phyloP scores from a whole-genome alignment of 108 stramenopile genomes.

The Nannochloropsis oceanica region DNA sequence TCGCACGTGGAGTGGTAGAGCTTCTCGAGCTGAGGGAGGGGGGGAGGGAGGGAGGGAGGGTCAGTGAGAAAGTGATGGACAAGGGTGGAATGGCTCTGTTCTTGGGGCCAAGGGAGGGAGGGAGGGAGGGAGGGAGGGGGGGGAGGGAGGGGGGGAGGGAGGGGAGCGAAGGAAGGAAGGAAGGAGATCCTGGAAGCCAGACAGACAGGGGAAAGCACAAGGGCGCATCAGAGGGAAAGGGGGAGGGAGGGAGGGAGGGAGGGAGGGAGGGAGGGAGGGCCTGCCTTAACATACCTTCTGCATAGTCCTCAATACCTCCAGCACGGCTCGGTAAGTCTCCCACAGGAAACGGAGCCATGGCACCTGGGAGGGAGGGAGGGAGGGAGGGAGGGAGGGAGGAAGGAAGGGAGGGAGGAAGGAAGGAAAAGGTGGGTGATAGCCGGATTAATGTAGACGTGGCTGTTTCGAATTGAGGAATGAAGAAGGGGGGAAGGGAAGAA shows the following conservation, averaged over 20 bases:
- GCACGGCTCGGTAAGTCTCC: conserved; percentile 87
- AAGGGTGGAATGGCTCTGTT: no score
- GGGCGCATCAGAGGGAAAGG: no score
- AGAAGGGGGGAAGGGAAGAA: neutral
- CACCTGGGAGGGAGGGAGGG: conserved; percentile 12
- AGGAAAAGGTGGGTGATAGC: neutral
- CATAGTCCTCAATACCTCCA: conserved; percentile 74
- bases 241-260: neutral
- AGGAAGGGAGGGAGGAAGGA: neutral
- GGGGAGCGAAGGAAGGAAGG: no score
- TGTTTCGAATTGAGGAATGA: neutral
- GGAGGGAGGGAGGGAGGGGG: neutral
- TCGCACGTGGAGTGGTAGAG: conserved; percentile 70
- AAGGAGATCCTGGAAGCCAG: no score
- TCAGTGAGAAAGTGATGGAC: neutral
- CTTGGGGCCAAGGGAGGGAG: neutral
- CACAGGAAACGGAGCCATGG: conserved; percentile 94
- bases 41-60: neutral
- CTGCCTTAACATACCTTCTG: neutral
- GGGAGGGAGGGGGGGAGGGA: neutral
- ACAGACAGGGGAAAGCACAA: no score
- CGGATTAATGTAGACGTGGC: no score
- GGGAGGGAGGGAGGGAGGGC: neutral
- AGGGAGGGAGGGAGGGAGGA: neutral
- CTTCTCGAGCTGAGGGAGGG: conserved; percentile 75